Base-by-base conservation (phyloP, 148 eudicot species). In the Chenopodium quinoa region DNA sequence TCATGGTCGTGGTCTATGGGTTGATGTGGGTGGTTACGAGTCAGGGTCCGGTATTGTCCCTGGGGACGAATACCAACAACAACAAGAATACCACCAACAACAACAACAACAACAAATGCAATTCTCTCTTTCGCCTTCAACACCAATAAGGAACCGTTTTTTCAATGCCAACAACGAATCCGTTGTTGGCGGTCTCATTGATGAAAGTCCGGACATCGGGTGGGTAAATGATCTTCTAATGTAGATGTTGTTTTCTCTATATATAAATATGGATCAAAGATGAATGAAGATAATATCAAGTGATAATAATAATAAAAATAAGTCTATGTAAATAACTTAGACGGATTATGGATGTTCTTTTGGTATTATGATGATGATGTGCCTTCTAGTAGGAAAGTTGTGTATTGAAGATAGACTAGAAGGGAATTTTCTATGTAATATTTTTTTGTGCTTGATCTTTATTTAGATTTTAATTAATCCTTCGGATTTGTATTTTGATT, bases 141-240 rank as follows among this genome's bases (percentile, higher is more conserved):
- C 58, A 11, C 29, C 88, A 32, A 17, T 69, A 4, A 72, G 23
- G 6, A 46, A 46, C 9, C 44, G 31, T 58, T 81, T 70, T 69
- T 78, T 78, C 56, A n/a, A 22, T 72, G 78, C 56, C 22, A 70
- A 72, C 75, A 2, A 54, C 22, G 75, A 72, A 44, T 44, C 75
- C 9, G 74, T 71, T 71, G 19, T 23, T 6, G 73, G 46, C 50
- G n/a, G 5, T 71, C 25, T 34, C 40, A 32, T 40, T 78, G 90
- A 87, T 16, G 87, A 85, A 27, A 84, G 92, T 20, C 97, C 97
- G 22, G 95, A 93, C 91, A 83, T 93, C 23, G 97, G 90, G 27
- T 93, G 97, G 97, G 97, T 93, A 71, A 91, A 93, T 85, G 97
- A 93, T 78, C 91, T 93, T 22, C 90, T 91, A 1, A 85, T 78